Evolutionary conservation across 805 yeast genomes (phyloP).

Genomic region (Komagataella kurtzmanii): DNA sequence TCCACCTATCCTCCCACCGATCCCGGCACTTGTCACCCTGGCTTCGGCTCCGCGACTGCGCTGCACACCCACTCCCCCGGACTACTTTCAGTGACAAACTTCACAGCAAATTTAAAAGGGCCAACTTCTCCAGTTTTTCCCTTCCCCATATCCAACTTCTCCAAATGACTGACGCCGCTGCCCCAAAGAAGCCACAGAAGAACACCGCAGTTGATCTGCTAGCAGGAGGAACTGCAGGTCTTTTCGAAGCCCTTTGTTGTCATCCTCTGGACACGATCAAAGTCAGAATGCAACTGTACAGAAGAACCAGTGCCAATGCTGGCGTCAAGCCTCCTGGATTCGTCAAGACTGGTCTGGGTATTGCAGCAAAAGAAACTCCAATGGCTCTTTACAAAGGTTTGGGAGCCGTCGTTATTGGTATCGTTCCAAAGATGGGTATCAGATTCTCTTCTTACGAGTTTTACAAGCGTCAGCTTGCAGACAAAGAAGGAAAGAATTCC

Average conservation of each 20-base stretch:
- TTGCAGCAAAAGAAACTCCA: conserved; percentile 69
- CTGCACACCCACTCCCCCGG: neutral
- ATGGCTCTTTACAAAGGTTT: conserved; percentile 87
- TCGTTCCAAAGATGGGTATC: conserved; percentile 97
- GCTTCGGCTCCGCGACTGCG: neutral
- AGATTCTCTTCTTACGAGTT: conserved; percentile 91
- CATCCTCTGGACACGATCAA: conserved; percentile 97
- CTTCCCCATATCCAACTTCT: neutral
- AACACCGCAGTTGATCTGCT: conserved; percentile 51
- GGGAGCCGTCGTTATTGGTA: conserved; percentile 95
- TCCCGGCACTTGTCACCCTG: neutral
- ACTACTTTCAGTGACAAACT: neutral
- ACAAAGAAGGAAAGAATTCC: conserved; percentile 44
- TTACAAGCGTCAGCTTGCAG: conserved; percentile 57
- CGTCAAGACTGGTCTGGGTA: conserved; percentile 64
- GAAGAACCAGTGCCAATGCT: conserved; percentile 31
- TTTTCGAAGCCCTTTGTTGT: conserved; percentile 94
- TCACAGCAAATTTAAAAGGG: neutral
- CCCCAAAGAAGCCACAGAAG: conserved; percentile 8
- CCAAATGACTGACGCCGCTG: neutral
- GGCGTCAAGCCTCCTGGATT: conserved; percentile 73
- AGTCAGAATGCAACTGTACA: conserved; percentile 90
- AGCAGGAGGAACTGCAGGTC: conserved; percentile 96
- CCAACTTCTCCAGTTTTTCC: neutral
- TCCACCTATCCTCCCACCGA: neutral